Evolutionary conservation across 805 yeast species (phyloP).

Genomic region (Kodamaea kaohsiungensis): DNA sequence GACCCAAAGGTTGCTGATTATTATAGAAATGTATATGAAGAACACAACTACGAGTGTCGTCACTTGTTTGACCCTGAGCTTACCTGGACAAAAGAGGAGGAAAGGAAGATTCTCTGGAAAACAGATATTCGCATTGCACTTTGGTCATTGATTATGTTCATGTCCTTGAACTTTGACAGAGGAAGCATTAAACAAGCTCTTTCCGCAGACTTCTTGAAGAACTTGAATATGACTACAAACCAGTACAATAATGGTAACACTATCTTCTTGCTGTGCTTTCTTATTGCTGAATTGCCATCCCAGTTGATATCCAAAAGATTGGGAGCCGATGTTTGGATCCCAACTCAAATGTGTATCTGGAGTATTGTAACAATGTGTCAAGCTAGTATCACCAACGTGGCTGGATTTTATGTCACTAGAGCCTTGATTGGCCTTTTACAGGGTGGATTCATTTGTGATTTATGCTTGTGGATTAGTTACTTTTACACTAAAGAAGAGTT

Average conservation of each 20-base stretch:
- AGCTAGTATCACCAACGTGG: conserved; percentile 17
- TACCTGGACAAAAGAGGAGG: conserved; percentile 29
- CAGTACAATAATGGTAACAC: conserved; percentile 26
- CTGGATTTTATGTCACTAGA: conserved; percentile 22
- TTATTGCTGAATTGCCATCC: conserved; percentile 26
- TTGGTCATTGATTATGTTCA: conserved; percentile 23
- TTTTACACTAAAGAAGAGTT: conserved; percentile 63
- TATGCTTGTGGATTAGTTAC: conserved; percentile 63
- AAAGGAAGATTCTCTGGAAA: conserved; percentile 19
- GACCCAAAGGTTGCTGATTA: conserved; percentile 50
- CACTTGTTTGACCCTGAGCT: conserved; percentile 57
- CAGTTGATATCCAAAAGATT: conserved; percentile 27
- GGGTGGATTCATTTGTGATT: conserved; percentile 53
- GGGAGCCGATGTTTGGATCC: conserved; percentile 28
- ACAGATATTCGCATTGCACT: conserved; percentile 24
- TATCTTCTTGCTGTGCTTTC: conserved; percentile 22
- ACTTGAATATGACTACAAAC: conserved; percentile 22
- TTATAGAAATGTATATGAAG: conserved; percentile 48
- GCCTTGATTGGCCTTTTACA: conserved; percentile 25
- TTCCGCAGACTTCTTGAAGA: conserved; percentile 22
- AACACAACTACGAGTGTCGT: conserved; percentile 54
- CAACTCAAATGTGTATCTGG: conserved; percentile 26
- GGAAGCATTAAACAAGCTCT: conserved; percentile 26
- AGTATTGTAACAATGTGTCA: conserved; percentile 24
- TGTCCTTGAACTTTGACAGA: conserved; percentile 26